phyloP scores from a whole-genome alignment of 306 rosid species.

The Rubus idaeus region DNA sequence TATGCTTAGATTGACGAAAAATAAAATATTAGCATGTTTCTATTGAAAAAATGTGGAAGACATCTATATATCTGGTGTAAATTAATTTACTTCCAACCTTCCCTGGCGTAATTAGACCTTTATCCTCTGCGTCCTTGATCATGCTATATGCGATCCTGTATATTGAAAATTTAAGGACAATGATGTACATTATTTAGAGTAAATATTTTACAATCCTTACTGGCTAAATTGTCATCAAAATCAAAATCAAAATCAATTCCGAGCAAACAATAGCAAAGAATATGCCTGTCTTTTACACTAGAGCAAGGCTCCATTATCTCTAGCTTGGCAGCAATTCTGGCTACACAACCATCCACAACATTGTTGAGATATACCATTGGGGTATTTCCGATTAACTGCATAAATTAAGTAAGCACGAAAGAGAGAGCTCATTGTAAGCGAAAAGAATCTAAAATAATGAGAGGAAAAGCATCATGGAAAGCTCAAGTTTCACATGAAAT shows the following conservation, averaged over 20 bases:
- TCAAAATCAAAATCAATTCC: not conserved
- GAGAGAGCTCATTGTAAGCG: not conserved
- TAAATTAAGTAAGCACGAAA: not conserved
- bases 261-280: not conserved
- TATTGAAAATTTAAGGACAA: conserved; percentile 11
- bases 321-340: conserved; percentile 73
- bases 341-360: conserved; percentile 68
- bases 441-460: not conserved
- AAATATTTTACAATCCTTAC: not conserved
- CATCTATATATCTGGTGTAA: no score
- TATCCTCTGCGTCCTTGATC: conserved; percentile 84
- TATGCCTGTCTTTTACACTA: conserved; percentile 71
- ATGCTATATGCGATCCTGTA: conserved; percentile 69
- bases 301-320: conserved; percentile 76
- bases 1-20: not conserved
- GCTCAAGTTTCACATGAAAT: conserved; percentile 2
- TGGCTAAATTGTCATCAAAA: not conserved
- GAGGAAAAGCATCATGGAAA: not conserved
- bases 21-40: no score
- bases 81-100: conserved; percentile 45
- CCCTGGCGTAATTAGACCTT: conserved; percentile 78
- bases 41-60: no score
- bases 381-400: conserved; percentile 66
- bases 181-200: not conserved
- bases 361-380: conserved; percentile 73